Conservation (phyloP, 495 filamentous ascomycete species). For the Aspergillus heteromorphus region DNA sequence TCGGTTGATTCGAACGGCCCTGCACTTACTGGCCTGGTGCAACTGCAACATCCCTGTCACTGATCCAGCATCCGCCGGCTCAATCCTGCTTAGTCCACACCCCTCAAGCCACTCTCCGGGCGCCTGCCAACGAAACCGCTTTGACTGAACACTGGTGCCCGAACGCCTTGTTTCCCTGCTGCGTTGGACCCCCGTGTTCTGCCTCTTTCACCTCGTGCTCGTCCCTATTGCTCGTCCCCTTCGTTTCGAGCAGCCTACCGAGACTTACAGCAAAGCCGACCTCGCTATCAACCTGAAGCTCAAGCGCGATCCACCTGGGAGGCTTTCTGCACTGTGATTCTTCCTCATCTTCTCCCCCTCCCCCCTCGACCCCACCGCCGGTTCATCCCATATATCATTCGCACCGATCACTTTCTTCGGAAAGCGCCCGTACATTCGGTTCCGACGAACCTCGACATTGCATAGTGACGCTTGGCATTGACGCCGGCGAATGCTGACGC, state of each 20-base stretch:
- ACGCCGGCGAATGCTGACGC: slow-evolving; percentile 40
- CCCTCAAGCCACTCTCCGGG: slow-evolving; percentile 26
- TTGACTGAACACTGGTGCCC: slow-evolving; percentile 35
- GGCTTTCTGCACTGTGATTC: no score
- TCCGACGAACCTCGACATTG: background rate
- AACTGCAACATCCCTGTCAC: slow-evolving; percentile 39
- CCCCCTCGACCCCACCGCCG: background rate
- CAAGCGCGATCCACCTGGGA: background rate
- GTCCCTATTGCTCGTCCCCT: background rate
- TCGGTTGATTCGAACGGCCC: slow-evolving; percentile 14
- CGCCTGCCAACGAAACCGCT: slow-evolving; percentile 28
- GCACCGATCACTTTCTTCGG: background rate
- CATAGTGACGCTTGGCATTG: slow-evolving; percentile 8
- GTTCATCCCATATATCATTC: background rate
- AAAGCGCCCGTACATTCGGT: background rate
- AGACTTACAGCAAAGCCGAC: background rate
- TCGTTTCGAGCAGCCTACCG: background rate
- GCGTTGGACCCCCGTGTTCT: slow-evolving; percentile 23
- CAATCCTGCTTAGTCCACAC: slow-evolving; percentile 24
- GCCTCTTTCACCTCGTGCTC: background rate
- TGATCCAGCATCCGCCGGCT: slow-evolving; percentile 29
- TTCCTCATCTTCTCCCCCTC: background rate
- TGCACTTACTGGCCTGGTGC: slow-evolving; percentile 24
- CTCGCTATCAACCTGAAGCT: background rate
- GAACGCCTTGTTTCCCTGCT: slow-evolving; percentile 37